Base-by-base conservation (phyloP, 352 stramenopile species). In the Phytophthora foliorum region DNA sequence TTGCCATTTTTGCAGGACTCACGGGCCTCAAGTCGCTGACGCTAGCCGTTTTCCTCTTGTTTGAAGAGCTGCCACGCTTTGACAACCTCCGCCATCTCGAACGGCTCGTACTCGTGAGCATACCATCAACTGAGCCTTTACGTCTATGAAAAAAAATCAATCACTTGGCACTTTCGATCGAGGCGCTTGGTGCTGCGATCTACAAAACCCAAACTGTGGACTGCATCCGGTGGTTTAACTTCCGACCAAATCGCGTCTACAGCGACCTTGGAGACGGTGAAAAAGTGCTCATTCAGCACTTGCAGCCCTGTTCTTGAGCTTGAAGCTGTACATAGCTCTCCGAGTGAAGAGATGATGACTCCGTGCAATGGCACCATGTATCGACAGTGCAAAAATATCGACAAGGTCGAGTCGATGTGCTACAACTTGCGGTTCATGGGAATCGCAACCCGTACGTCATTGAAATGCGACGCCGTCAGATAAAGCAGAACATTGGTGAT, bases 401-500 rank as follows among this genome's bases (percentile, higher is more conserved):
- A 24, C n/a, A 25, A n/a, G 11, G 16, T 22, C 21, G 41, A 72
- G 9, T 46, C 62, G 25, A 76, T 72, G 45, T 69, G 68, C 49
- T 77, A 74, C 31, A 70, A 67, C 16, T 46, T 24, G 3, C 49
- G 64, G 5, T 21, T 72, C 17, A 78, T 78, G 70, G 68, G 31
- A 13, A 68, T 74, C 14, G 32, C 50, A 68, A 45, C 27, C 55
- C 48, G 31, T 65, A 48, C 19, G 31, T 57, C 19, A 72, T 72
- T 29, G 38, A 76, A 19, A 65, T 72, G 57, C 45, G 63, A 8
- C 51, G 63, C 0, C 45, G 46, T 13, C 57, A 72, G 48, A 76
- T 72, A 21, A 6, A 6, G 0, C 51, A 63, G 31, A 25, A 44
- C 2, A 53, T 67, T 10, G 57, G 50, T 4, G 64, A 63, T 31